Evolutionary conservation across 1,284 basidiomycete species (phyloP), one percentile per base, ranked within the genome.

Genomic region (Tausonia pullulans): DNA sequence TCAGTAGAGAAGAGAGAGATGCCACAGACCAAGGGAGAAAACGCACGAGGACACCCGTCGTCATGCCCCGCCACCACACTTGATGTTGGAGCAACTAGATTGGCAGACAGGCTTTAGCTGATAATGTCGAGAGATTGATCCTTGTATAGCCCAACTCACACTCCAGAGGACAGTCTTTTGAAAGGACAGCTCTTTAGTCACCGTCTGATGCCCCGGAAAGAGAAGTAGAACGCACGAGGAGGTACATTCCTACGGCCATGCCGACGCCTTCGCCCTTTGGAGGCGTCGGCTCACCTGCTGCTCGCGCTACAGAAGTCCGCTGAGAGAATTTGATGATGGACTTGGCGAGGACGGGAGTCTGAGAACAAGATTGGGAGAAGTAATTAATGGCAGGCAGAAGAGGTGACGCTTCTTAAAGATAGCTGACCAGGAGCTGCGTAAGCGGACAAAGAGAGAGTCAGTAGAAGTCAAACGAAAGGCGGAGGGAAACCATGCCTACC

Each of bases 1-100:
- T 53, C 27, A 39, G 7, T 8, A 53, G 52, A n/a, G 52, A 39
- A 53, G 16, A 53, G 52, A 8, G 52, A 53, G 10, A 53, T 2
- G 27, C 27, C 27, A 27, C 27, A 27, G 27, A 53, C 13, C 11
- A 53, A n/a, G 8, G 52, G 1, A 14, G 52, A 16, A 53, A 39
- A 16, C 54, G 27, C 41, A 39, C 16, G 39, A 63, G 16, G 1
- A 63, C 62, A 44, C 54, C 62, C 13, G 62, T 57, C 27, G 57
- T 63, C 54, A 57, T 64, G 3, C 63, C 63, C 41, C 63, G 10
- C 63, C 63, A 64, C 63, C 63, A 64, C 3, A 64, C 63, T n/a
- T 53, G 49, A 46, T 58, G 57, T 43, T 53, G 56, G 8, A 52
- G 14, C 7, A 63, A 10, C 11, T 16, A 52, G 44, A 43, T 52